These are phyloP conservation scores for Skeletonema marinoi DNA, from an alignment of 108 stramenopile species.

Conservation along the genomic window DNA sequence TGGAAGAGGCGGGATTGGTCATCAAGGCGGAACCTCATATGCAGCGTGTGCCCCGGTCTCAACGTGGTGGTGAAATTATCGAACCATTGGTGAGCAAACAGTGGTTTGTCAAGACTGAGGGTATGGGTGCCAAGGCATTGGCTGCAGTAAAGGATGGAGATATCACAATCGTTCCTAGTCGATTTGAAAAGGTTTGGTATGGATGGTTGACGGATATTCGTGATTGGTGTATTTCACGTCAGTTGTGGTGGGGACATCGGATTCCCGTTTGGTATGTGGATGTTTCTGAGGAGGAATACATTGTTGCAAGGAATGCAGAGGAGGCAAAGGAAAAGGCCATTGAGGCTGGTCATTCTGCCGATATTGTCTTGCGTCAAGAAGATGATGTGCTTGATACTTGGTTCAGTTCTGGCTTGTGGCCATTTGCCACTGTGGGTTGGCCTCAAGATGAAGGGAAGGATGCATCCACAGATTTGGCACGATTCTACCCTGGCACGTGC, in stretches of 20 bases:
- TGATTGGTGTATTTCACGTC: conserved; percentile 96
- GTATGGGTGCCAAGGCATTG: conserved; percentile 89
- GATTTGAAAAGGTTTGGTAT: conserved; percentile 93
- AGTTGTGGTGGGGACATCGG: conserved; percentile 98
- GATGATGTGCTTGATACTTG: conserved; percentile 97
- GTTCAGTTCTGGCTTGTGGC: conserved; percentile 98
- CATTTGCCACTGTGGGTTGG: conserved; percentile 96
- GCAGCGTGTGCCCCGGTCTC: conserved; percentile 95
- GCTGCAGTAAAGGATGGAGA: conserved; percentile 89
- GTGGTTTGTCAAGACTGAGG: conserved; percentile 96
- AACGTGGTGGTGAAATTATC: conserved; percentile 99
- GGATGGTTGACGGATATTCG: conserved; percentile 93
- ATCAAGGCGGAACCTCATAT: conserved; percentile 86
- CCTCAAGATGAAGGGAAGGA: conserved; percentile 72
- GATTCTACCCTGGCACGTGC: conserved; percentile 93
- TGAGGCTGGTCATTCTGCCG: conserved; percentile 59
- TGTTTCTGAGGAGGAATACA: conserved; percentile 72
- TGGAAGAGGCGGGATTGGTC: conserved; percentile 78
- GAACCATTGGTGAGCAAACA: conserved; percentile 97
- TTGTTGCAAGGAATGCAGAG: conserved; percentile 87
- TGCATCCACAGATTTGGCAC: conserved; percentile 63
- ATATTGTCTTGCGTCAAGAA: conserved; percentile 86
- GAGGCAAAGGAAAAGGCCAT: conserved; percentile 83
- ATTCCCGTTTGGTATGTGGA: conserved; percentile 95
- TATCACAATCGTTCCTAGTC: conserved; percentile 89